These are phyloP conservation scores for Rasamsonia emersonii DNA, from an alignment of 2,329 filamentous ascomycete species.

Conservation along the genomic window DNA sequence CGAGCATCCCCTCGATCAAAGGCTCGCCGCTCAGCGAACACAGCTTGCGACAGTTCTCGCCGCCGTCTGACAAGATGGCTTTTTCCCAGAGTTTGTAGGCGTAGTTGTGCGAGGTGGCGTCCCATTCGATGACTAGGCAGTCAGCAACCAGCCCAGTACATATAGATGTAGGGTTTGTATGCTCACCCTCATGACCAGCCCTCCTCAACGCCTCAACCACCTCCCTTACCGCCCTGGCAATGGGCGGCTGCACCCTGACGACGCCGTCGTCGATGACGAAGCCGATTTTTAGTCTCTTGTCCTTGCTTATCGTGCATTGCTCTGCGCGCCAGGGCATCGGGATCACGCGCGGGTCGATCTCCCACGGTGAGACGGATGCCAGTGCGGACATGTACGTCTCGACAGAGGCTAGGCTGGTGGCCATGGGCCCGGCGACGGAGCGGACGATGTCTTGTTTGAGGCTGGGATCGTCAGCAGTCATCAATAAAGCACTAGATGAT, in stretches of 20 bases:
- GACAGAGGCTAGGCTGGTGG: constrained; percentile 17
- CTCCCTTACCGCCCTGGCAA: constrained; percentile 46
- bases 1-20: constrained; percentile 27
- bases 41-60: constrained; percentile 20
- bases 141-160: constrained; percentile 1
- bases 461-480: constrained; percentile 8
- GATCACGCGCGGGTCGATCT: constrained; percentile 26
- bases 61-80: constrained; percentile 25
- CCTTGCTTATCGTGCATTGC: constrained; percentile 11
- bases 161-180: not conserved
- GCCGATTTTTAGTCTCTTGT: constrained; percentile 47
- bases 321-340: constrained; percentile 29
- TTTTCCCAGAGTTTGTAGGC: constrained; percentile 25
- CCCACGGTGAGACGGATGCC: constrained; percentile 27
- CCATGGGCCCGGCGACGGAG: constrained; percentile 22
- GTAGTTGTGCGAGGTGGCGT: constrained; percentile 18
- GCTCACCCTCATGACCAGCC: constrained; percentile 47
- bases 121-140: constrained; percentile 24
- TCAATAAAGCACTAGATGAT: constrained; percentile 11
- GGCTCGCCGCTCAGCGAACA: constrained; percentile 23
- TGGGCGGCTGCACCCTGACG: constrained; percentile 52
- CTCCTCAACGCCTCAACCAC: constrained; percentile 48
- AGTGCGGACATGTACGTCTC: constrained; percentile 24
- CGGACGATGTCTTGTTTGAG: constrained; percentile 19
- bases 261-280: constrained; percentile 53